phyloP scores from a whole-genome alignment of 1,284 basidiomycete genomes.

The Leccinum ponderosum region DNA sequence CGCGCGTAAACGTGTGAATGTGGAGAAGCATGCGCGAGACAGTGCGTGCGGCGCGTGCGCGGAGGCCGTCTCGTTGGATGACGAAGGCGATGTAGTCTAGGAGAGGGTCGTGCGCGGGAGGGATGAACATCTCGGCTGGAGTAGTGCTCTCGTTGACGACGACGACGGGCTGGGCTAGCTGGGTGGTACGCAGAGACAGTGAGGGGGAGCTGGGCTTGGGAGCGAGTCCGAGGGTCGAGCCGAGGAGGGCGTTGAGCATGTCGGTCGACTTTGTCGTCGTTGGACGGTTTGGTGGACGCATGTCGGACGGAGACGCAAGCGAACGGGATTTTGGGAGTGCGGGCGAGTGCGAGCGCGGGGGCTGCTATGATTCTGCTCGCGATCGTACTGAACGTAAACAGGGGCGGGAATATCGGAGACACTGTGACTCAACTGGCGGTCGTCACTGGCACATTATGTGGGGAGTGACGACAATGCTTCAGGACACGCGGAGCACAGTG shows the following conservation, averaged over 20 bases:
- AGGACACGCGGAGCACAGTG: too few species aligned
- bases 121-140: conserved; percentile 48
- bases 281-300: conserved; percentile 19
- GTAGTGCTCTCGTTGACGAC: neutral
- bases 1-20: conserved; percentile 74
- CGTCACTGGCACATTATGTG: too few species aligned
- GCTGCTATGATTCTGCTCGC: conserved; percentile 5
- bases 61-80: conserved; percentile 69
- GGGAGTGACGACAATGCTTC: too few species aligned
- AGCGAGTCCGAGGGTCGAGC: conserved; percentile 17
- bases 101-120: conserved; percentile 76
- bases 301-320: conserved; percentile 6
- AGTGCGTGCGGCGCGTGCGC: conserved; percentile 60
- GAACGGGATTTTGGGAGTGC: neutral
- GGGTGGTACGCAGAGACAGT: neutral
- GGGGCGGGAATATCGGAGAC: too few species aligned
- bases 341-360: conserved; percentile 3
- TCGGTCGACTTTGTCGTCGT: conserved; percentile 25
- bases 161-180: neutral
- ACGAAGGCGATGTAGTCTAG: conserved; percentile 70
- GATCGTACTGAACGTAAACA: conserved; percentile 1
- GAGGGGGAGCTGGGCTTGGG: neutral
- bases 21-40: conserved; percentile 65
- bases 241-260: conserved; percentile 22
- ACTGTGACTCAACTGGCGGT: too few species aligned